Evolutionary conservation across 1,284 basidiomycete species (phyloP), one percentile per base, ranked within the genome.

Genomic region (Malassezia arunalokei): DNA sequence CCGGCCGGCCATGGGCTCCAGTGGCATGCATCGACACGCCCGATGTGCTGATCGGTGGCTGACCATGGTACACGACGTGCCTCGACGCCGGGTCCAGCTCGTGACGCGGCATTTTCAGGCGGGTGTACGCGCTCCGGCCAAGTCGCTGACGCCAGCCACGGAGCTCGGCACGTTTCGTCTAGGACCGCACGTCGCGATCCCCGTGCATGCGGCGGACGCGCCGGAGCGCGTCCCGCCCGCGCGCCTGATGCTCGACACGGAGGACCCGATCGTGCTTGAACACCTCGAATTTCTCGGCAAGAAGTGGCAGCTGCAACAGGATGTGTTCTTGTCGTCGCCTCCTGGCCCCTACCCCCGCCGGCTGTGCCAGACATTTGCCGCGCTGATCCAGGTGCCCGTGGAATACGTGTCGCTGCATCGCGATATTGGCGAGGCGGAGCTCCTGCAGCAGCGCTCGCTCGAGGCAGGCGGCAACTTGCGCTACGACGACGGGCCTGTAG

Each of bases 331-430:
- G 35, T 55, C 74, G 38, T 62, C 66, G 8, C 51, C 72, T 0
- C 74, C 74, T 4, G 72, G 72, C 9, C 72, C 73, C 0, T 75
- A 68, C 54, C 61, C 74, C 0, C 68, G 74, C n/a, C 58, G 74
- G 5, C 64, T 75, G 29, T 67, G 68, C 37, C 59, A 73, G 30
- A 75, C 74, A 0, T 75, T 75, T 33, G 66, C 68, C 8, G 59
- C 70, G 24, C 59, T 73, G 8, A 55, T 73, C n/a, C 70, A 71
- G 52, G 54, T 71, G 28, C 70, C 70, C 3, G 62, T 64, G 45
- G 74, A 75, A 52, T 60, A 72, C 49, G 68, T 75, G 43, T 62
- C 68, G 5, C 65, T 75, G 41, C 74, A 75, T 47, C 61, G 72
- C 3, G 74, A 75, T 50, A 55, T 75, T 5, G 71, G 73, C 28